Percentiles rank a stretch among this genome's conserved stretches.
Conservation (phyloP, 2,329 filamentous ascomycete genomes). For the Daldinia sp. region DNA sequence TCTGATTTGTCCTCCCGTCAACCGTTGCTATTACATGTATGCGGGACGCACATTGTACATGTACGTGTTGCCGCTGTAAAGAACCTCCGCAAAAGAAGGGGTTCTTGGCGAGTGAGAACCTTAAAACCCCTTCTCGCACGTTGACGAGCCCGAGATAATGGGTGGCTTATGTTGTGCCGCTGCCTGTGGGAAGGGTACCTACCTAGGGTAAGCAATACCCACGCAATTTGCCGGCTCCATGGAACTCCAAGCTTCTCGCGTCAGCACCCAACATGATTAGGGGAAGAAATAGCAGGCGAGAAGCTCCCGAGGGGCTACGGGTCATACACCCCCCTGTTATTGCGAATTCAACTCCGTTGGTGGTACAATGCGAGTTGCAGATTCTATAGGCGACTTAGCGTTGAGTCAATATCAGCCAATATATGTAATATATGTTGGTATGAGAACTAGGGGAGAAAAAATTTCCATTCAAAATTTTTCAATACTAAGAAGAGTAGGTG, state of each 20-base stretch:
- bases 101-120: constrained; percentile 38
- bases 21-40: constrained; percentile 14
- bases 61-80: constrained; percentile 35
- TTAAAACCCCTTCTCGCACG: constrained; percentile 31
- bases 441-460: background rate
- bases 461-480: background rate
- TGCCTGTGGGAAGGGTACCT: constrained; percentile 14
- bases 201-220: constrained; percentile 15
- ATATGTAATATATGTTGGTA: background rate
- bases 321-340: constrained; percentile 1
- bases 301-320: constrained; percentile 1
- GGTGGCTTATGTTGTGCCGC: constrained; percentile 36
- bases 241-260: constrained; percentile 38
- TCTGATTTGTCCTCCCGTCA: constrained; percentile 23
- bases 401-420: constrained; percentile 3
- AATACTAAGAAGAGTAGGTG: background rate
- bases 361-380: constrained; percentile 1
- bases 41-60: constrained; percentile 29
- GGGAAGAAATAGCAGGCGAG: constrained; percentile 6
- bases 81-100: constrained; percentile 24
- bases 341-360: background rate
- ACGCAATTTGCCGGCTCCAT: constrained; percentile 29
- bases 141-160: constrained; percentile 34
- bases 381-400: background rate
- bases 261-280: constrained; percentile 37